Evolutionary conservation across 768 basidiomycete genomes (phyloP), one percentile per base, ranked within the genome.

Genomic region (Podaxis sp.): DNA sequence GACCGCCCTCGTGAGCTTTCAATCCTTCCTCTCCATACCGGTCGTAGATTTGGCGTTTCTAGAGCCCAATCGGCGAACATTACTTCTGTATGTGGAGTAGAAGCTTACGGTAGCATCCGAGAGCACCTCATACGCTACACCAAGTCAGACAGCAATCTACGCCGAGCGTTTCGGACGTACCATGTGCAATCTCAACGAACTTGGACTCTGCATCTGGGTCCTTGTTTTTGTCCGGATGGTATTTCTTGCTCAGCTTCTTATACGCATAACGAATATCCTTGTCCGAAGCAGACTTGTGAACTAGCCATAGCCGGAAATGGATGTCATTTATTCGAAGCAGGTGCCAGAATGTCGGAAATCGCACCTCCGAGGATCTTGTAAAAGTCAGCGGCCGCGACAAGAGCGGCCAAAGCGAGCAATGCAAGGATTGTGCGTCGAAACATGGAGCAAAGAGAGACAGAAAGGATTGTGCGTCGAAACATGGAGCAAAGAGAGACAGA

Each of bases 31-130:
- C 95, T 64, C 96, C 96, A 77, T 95, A 89, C 62, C 89, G 84
- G 74, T 99, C 97, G 74, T 98, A 99, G 65, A 96, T 92, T 78
- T 86, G 83, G 33, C 92, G 88, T 89, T 95, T 96, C 91, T 96
- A 71, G 2, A 64, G 15, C 15, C 53, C 24, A 40, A 65, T 60
- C 64, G 63, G 63, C 48, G 33, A 36, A n/a, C 22, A 44, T 41
- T 33, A 24, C 44, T 44, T 52, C 50, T 28, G 49, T 20, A 10
- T 5, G 28, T n/a, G 36, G n/a, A n/a, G 40, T 10, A 44, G 37
- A 12, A 20, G 68, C 87, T 68, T 66, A 95, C 93, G 66, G 86
- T 86, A 1, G 84, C 58, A 71, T 98, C 95, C 6, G 95, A 95
- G 30, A 99, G 82, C n/a, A 96, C 85, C 75, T 99, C 96, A 68